These are phyloP conservation scores for Epichloe sylvatica DNA, from an alignment of 2,329 filamentous ascomycete genomes.

Conservation along the genomic window DNA sequence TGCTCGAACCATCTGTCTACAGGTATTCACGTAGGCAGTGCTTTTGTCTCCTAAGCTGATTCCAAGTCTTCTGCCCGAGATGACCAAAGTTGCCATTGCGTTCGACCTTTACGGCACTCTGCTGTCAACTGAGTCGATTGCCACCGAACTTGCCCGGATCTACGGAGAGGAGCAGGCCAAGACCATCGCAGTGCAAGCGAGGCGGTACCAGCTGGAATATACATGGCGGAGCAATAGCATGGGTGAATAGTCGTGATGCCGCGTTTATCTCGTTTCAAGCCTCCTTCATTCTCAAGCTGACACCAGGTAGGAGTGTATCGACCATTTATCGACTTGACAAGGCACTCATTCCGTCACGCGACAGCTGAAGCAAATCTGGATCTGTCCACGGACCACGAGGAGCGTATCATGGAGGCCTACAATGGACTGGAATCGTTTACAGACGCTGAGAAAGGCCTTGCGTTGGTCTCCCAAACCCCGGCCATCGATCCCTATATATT, in stretches of 20 bases:
- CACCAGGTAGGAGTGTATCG: slow-evolving; percentile 29
- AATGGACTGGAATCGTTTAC: slow-evolving; percentile 49
- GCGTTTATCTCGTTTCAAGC: neutral
- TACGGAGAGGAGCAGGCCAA: slow-evolving; percentile 44
- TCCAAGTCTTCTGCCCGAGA: slow-evolving; percentile 1
- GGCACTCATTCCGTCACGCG: slow-evolving; percentile 47
- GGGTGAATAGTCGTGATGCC: slow-evolving; percentile 32
- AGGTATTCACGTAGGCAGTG: no score
- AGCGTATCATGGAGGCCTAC: slow-evolving; percentile 48
- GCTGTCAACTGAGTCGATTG: slow-evolving; percentile 57
- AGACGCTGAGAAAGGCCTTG: slow-evolving; percentile 44
- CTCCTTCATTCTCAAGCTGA: neutral
- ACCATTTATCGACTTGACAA: slow-evolving; percentile 31
- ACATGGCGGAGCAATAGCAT: slow-evolving; percentile 66
- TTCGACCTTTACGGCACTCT: slow-evolving; percentile 68
- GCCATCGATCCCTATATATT: slow-evolving; percentile 44
- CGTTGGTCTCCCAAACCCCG: slow-evolving; percentile 25
- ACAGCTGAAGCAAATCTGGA: slow-evolving; percentile 40
- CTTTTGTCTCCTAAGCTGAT: no score
- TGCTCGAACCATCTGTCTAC: no score
- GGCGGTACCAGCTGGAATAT: slow-evolving; percentile 61
- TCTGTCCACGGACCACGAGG: slow-evolving; percentile 29
- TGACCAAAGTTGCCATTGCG: slow-evolving; percentile 37
- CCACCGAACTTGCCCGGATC: slow-evolving; percentile 39
- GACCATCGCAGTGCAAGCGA: slow-evolving; percentile 46